A percentile compares a stretch with the other conserved stretches of the same genome.
Conservation (phyloP, 2,329 filamentous ascomycete genomes). For the Fusarium sterilihyphosum region DNA sequence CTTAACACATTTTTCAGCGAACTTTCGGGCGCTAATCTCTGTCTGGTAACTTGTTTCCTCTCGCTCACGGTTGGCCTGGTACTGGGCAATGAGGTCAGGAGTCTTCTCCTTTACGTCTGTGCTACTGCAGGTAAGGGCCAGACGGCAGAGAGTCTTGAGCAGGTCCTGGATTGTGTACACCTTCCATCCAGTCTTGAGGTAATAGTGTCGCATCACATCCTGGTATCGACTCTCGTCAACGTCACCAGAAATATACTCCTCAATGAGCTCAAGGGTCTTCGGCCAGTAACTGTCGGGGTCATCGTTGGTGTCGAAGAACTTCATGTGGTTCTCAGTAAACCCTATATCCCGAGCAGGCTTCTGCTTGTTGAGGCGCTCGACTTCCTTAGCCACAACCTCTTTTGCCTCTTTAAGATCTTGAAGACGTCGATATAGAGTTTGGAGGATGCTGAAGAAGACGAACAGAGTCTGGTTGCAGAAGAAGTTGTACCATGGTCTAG, state of each 20-base stretch:
- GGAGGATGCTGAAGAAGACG: conserved; percentile 93
- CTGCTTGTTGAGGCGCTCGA: conserved; percentile 75
- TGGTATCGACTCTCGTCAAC: conserved; percentile 86
- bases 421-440: conserved; percentile 88
- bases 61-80: conserved; percentile 81
- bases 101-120: conserved; percentile 93
- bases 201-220: conserved; percentile 90
- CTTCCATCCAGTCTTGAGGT: conserved; percentile 90
- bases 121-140: conserved; percentile 84
- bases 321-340: conserved; percentile 80
- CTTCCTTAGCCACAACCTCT: conserved; percentile 75
- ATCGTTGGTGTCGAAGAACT: conserved; percentile 77
- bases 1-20: conserved; percentile 91
- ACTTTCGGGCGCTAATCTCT: conserved; percentile 90
- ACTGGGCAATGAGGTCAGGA: conserved; percentile 87
- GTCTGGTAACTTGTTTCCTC: conserved; percentile 89
- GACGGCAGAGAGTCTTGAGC: conserved; percentile 81
- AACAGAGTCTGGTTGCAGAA: conserved; percentile 93
- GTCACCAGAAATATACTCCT: conserved; percentile 85
- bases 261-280: conserved; percentile 85
- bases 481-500: conserved; percentile 84
- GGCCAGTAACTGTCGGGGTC: conserved; percentile 79
- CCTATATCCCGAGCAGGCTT: conserved; percentile 88
- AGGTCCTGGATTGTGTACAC: conserved; percentile 93
- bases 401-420: conserved; percentile 85